A percentile compares a stretch with the other conserved stretches of the same genome.
phyloP scores from a whole-genome alignment of 176 grass and related monocot genomes.

The Lolium perenne region DNA sequence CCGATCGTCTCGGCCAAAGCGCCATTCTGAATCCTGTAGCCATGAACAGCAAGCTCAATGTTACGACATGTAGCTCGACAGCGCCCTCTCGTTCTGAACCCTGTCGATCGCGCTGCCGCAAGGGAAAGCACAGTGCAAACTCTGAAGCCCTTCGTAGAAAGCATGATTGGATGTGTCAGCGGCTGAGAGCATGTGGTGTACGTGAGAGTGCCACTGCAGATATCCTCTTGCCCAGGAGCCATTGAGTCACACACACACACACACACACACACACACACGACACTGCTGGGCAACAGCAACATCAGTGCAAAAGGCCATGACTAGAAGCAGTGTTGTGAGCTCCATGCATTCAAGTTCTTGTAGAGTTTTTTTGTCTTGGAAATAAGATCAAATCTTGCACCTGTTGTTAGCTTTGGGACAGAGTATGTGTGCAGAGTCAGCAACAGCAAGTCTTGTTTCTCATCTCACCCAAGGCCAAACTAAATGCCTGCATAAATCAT shows the following conservation, averaged over 20 bases:
- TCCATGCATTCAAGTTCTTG: slow-evolving; percentile 5
- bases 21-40: neutral
- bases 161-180: slow-evolving; percentile 39
- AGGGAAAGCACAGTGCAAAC: neutral
- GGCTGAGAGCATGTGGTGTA: neutral
- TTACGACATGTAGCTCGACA: slow-evolving; percentile 2
- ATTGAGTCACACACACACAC: neutral
- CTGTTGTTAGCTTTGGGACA: neutral
- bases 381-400: neutral
- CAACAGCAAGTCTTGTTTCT: neutral
- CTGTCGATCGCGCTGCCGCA: neutral
- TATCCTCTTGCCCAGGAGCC: neutral
- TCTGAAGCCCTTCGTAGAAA: neutral
- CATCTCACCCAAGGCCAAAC: slow-evolving; percentile 16
- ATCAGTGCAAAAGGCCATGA: neutral
- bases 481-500: slow-evolving; percentile 49
- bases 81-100: neutral
- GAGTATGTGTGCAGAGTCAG: slow-evolving; percentile 12
- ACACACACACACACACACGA: neutral
- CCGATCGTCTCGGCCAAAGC: neutral
- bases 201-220: neutral
- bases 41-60: slow-evolving; percentile 2
- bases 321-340: neutral
- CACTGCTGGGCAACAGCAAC: slow-evolving; percentile 33
- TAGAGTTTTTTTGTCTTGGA: neutral